Evolutionary conservation across 495 filamentous ascomycete genomes (phyloP).

Genomic region (Aspergillus cristatus): DNA sequence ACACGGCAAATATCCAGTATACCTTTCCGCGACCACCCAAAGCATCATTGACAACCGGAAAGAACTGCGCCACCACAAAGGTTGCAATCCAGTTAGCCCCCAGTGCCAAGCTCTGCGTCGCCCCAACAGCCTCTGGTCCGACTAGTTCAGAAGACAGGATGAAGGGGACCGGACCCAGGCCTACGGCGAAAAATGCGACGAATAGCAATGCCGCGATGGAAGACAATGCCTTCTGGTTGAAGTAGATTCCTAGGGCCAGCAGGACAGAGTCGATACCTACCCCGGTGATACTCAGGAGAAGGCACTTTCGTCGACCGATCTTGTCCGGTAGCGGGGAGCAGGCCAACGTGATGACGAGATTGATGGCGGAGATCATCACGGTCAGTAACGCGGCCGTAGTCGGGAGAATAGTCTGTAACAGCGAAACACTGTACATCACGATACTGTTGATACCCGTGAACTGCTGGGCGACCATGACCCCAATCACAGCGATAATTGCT

Average conservation of each 20-base stretch:
- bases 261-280: constrained; percentile 70
- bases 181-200: constrained; percentile 82
- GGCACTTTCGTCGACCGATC: constrained; percentile 73
- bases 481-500: constrained; percentile 75
- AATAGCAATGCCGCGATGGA: constrained; percentile 76
- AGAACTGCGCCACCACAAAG: constrained; percentile 86
- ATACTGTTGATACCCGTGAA: constrained; percentile 91
- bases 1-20: constrained; percentile 75
- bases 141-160: constrained; percentile 87
- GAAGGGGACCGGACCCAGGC: constrained; percentile 88
- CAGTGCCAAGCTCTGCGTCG: constrained; percentile 75
- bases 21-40: constrained; percentile 71
- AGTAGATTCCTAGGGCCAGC: constrained; percentile 66
- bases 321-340: constrained; percentile 80
- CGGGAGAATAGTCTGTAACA: constrained; percentile 68
- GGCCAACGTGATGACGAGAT: constrained; percentile 69
- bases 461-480: constrained; percentile 89
- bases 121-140: constrained; percentile 77
- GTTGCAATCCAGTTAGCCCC: constrained; percentile 87
- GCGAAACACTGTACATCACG: constrained; percentile 93
- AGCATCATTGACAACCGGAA: constrained; percentile 70
- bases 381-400: constrained; percentile 70
- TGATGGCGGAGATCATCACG: constrained; percentile 76
- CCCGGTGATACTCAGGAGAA: constrained; percentile 69
- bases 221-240: constrained; percentile 58